A percentile compares a stretch with the other conserved stretches of the same genome.
Evolutionary conservation across 352 stramenopile species (phyloP).

Genomic region (Plasmopara halstedii): DNA sequence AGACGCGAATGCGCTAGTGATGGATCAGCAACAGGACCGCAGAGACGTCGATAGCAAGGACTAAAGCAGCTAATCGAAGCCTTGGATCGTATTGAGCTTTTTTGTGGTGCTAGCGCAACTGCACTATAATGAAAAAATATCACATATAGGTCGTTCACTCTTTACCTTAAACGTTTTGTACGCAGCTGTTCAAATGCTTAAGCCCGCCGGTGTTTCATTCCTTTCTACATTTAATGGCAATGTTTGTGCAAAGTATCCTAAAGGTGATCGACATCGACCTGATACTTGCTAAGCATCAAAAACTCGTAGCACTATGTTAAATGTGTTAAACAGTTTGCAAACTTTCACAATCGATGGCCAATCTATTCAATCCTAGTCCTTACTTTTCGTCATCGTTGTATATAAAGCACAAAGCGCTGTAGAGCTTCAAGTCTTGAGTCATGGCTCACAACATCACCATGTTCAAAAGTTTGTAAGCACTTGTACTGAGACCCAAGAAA

Average conservation of each 20-base stretch:
- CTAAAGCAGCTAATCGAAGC: conserved; percentile 14
- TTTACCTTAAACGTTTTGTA: too few species aligned
- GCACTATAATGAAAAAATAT: conserved; percentile 39
- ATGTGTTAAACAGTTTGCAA: conserved; percentile 53
- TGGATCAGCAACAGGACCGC: conserved; percentile 17
- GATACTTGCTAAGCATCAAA: conserved; percentile 45
- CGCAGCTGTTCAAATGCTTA: too few species aligned
- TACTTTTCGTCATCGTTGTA: too few species aligned
- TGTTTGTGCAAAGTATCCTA: conserved; percentile 18
- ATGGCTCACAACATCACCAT: too few species aligned
- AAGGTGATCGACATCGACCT: conserved; percentile 30
- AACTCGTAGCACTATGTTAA: conserved; percentile 42
- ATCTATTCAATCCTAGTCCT: conserved; percentile 36
- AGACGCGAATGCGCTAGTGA: conserved; percentile 13
- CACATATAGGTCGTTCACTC: too few species aligned
- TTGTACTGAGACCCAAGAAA: conserved; percentile 30
- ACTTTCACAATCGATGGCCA: conserved; percentile 42
- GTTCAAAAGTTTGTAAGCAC: too few species aligned
- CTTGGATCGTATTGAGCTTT: background rate
- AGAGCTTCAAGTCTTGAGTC: too few species aligned
- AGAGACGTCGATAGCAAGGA: conserved; percentile 16
- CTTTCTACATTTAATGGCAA: too few species aligned
- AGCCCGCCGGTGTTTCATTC: too few species aligned
- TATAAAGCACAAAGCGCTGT: conserved; percentile 53
- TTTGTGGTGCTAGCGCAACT: background rate